Evolutionary conservation across 208 protist species (phyloP).

Genomic region (Leishmania mexicana): DNA sequence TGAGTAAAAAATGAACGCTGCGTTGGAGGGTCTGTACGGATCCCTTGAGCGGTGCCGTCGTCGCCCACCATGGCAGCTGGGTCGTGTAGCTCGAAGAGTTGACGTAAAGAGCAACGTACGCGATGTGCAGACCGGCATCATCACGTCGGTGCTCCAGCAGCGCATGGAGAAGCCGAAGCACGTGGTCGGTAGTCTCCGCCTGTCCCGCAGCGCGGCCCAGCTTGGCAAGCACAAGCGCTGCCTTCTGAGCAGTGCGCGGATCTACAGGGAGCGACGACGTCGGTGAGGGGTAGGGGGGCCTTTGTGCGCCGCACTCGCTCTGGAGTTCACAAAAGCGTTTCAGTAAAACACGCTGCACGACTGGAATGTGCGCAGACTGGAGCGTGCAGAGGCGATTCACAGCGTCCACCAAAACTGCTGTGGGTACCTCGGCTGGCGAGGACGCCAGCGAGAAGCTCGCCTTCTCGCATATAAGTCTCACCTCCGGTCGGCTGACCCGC

Average conservation of each 20-base stretch:
- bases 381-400: constrained; percentile 51
- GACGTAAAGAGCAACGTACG: constrained; percentile 54
- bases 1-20: constrained; percentile 9
- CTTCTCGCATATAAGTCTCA: constrained; percentile 58
- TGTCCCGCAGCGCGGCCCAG: constrained; percentile 23
- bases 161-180: constrained; percentile 38
- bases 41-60: background rate
- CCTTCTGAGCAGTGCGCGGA: constrained; percentile 59
- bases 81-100: constrained; percentile 19
- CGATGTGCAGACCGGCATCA: constrained; percentile 47
- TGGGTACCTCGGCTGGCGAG: constrained; percentile 24
- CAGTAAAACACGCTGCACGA: constrained; percentile 54
- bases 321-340: constrained; percentile 53
- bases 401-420: constrained; percentile 46
- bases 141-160: constrained; percentile 8
- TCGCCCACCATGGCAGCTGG: constrained; percentile 15
- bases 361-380: constrained; percentile 37
- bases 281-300: background rate
- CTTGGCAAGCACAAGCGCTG: constrained; percentile 59
- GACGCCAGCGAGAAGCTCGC: constrained; percentile 62
- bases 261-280: background rate
- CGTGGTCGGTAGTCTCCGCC: constrained; percentile 28
- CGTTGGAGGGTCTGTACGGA: constrained; percentile 11
- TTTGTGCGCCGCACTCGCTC: background rate
- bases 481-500: constrained; percentile 38